Conservation (phyloP, 257 asterid species). For the Solanum appendiculatum region DNA sequence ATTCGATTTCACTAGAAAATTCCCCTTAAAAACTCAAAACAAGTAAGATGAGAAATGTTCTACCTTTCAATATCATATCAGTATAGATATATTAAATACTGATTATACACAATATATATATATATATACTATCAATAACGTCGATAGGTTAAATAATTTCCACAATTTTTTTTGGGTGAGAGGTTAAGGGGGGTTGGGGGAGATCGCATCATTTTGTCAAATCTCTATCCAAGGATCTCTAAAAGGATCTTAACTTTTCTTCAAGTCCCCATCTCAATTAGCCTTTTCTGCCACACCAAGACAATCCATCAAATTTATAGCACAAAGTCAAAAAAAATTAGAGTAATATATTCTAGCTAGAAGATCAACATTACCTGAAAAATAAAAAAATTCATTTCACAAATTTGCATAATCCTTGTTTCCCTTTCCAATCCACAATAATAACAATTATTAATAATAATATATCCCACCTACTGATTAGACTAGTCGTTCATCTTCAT, state of each 20-base stretch:
- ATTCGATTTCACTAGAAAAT: not conserved
- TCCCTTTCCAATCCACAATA: slow-evolving; percentile 11
- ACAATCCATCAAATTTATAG: slow-evolving; percentile 30
- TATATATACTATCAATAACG: not conserved
- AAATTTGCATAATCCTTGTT: not conserved
- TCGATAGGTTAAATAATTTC: not conserved
- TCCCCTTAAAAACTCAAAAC: not conserved
- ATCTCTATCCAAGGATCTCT: slow-evolving; percentile 58
- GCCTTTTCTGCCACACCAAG: slow-evolving; percentile 48
- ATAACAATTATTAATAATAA: not conserved
- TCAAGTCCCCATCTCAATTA: slow-evolving; percentile 41
- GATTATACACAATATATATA: not conserved
- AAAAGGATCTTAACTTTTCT: slow-evolving; percentile 45
- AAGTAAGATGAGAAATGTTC: not conserved
- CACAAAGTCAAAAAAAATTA: slow-evolving; percentile 10
- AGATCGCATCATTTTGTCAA: slow-evolving; percentile 16
- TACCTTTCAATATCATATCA: not conserved
- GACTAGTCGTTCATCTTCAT: slow-evolving; percentile 38
- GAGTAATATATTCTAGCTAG: slow-evolving; percentile 8
- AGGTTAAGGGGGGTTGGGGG: not conserved
- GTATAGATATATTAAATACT: not conserved
- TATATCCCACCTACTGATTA: slow-evolving; percentile 25
- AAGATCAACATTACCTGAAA: not conserved
- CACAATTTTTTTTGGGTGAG: not conserved
- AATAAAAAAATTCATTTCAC: not conserved